Evolutionary conservation across 2,329 filamentous ascomycete genomes (phyloP), one percentile per base, ranked within the genome.

Genomic region (Epicoccum sorghinum): DNA sequence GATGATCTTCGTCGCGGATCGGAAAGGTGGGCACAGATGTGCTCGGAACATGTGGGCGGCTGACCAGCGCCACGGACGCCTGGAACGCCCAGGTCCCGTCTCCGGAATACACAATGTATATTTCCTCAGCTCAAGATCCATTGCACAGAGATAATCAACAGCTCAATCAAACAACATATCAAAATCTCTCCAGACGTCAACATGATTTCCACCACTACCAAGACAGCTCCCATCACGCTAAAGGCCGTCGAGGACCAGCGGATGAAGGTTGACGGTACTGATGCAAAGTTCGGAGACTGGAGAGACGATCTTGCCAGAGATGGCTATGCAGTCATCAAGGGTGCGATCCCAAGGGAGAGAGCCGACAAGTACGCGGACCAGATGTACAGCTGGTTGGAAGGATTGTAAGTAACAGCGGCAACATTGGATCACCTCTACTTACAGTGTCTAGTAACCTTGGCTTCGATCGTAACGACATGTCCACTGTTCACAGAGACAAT

Each of bases 311-410:
- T 76, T 4, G 65, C 61, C 4, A 63, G 71, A 12, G 69, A 82
- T 49, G 79, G 79, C 3, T 81, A 69, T 57, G 76, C 75, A 1
- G 72, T 82, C n/a, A 67, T 82, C 48, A 81, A 81, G 51, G 74
- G 74, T 2, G 78, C 77, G 1, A 74, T 82, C 38, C 76, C 78
- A 0, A 62, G 57, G 2, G 78, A 78, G 18, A 69, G 70, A 27
- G 79, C 78, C 1, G 56, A 70, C 7, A 57, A 62, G 7, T 78
- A 78, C 58, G 68, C 67, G 62, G 55, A 64, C 37, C 32, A 54
- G 33, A 65, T 65, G 60, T 62, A 58, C 38, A 55, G 35, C 18
- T 65, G 69, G 68, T 60, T 75, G 3, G 72, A 75, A 42, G 65
- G 65, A 49, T 75, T 75, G 62, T 67, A 54, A 61, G 62, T 44